phyloP scores from a whole-genome alignment of 257 asterid species.

The Oldenlandia corymbosa region DNA sequence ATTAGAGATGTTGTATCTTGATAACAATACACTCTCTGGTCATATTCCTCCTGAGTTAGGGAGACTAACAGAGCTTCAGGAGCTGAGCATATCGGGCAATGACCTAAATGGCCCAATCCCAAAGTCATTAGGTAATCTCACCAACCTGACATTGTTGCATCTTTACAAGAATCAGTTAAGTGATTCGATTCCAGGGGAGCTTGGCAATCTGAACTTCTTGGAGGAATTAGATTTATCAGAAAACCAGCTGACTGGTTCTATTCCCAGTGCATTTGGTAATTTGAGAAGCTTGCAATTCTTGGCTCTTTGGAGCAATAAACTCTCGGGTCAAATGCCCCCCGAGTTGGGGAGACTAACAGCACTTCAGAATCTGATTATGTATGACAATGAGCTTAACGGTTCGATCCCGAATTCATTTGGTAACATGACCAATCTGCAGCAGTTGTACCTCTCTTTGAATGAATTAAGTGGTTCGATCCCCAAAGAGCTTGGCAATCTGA shows the following conservation, averaged over 20 bases:
- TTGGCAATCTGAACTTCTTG: no score
- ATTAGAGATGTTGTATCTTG: neutral
- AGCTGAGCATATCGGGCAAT: no score
- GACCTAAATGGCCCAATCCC: no score
- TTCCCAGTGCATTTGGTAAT: neutral
- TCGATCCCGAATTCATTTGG: neutral
- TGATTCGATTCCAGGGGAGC: no score
- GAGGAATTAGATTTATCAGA: no score
- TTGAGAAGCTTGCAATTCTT: neutral
- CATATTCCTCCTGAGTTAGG: neutral
- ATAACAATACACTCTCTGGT: neutral
- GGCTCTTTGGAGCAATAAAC: neutral
- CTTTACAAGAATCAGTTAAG: no score
- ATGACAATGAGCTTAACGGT: neutral
- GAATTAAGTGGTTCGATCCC: slow-evolving; percentile 17
- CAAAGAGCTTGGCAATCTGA: slow-evolving; percentile 19
- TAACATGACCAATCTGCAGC: neutral
- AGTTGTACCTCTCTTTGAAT: neutral
- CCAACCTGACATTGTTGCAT: no score
- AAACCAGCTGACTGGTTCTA: slow-evolving; percentile 10
- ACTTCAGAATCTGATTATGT: neutral
- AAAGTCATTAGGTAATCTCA: no score
- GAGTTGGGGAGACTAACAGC: slow-evolving; percentile 8
- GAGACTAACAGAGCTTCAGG: no score
- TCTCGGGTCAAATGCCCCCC: slow-evolving; percentile 1